These are phyloP conservation scores for Phyllosticta paracitricarpa DNA, from an alignment of 2,329 filamentous ascomycete species.

Conservation along the genomic window DNA sequence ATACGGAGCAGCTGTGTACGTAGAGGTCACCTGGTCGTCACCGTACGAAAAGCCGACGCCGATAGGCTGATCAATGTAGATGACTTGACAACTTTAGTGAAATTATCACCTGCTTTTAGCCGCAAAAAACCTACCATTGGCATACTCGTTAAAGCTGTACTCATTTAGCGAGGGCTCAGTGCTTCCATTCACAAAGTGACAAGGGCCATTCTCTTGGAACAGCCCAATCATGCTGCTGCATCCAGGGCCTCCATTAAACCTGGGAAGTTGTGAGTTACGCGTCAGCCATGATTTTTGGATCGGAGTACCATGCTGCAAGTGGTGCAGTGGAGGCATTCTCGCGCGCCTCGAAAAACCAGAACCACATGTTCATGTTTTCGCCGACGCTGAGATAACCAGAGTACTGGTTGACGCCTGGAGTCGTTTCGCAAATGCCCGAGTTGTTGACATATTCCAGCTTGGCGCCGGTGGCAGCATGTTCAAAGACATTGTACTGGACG, in stretches of 20 bases:
- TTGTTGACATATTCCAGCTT: constrained; percentile 20
- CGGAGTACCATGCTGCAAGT: constrained; percentile 16
- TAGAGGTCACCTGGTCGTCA: constrained; percentile 29
- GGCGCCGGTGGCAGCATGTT: constrained; percentile 20
- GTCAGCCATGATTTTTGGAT: constrained; percentile 16
- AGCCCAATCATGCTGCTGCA: constrained; percentile 7
- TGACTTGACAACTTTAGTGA: constrained; percentile 16
- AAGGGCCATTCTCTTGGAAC: constrained; percentile 32
- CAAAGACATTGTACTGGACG: constrained; percentile 20
- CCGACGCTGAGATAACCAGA: constrained; percentile 27
- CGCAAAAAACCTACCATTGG: constrained; percentile 22
- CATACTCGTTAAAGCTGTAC: constrained; percentile 34
- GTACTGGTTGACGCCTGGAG: constrained; percentile 26
- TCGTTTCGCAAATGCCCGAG: constrained; percentile 36
- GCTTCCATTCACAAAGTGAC: constrained; percentile 30
- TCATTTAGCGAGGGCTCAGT: constrained; percentile 35
- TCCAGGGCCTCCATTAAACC: constrained; percentile 13
- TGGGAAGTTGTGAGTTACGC: constrained; percentile 30
- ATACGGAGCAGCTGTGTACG: constrained; percentile 36
- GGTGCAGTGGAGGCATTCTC: constrained; percentile 40
- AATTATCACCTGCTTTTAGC: neutral
- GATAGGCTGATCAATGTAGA: constrained; percentile 32
- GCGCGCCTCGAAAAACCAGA: constrained; percentile 40
- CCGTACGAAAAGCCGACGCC: constrained; percentile 35
- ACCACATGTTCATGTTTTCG: constrained; percentile 30